A percentile compares a stretch with the other conserved stretches of the same genome.
phyloP scores from a whole-genome alignment of 805 yeast species.

The Cyberlindnera maclurae region DNA sequence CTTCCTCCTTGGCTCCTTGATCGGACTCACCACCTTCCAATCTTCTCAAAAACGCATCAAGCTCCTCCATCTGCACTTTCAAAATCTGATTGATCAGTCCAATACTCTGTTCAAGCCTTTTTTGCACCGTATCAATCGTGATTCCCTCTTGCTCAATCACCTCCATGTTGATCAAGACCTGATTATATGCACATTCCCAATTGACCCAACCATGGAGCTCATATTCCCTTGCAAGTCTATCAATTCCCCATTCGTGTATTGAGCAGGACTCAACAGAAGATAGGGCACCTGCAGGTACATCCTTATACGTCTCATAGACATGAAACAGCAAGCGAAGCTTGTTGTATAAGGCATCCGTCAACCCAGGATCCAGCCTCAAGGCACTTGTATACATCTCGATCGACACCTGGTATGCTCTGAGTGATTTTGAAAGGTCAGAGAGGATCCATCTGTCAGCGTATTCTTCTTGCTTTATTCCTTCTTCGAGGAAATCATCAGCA shows the following conservation, averaged over 20 bases:
- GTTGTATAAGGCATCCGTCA: conserved; percentile 50
- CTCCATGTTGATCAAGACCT: conserved; percentile 16
- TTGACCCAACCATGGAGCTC: conserved; percentile 16
- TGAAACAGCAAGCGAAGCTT: conserved; percentile 50
- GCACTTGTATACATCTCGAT: conserved; percentile 36
- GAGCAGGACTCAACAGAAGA: conserved; percentile 24
- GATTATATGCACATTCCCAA: conserved; percentile 24
- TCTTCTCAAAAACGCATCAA: conserved; percentile 12
- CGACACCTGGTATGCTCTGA: conserved; percentile 60
- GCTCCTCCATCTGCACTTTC: conserved; percentile 15
- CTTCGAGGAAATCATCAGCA: conserved; percentile 47
- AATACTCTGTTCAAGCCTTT: conserved; percentile 5
- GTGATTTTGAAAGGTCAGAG: conserved; percentile 56
- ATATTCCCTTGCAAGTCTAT: conserved; percentile 14
- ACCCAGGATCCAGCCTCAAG: conserved; percentile 3
- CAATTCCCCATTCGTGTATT: conserved; percentile 2
- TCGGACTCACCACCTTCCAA: conserved; percentile 12
- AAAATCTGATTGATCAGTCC: conserved; percentile 6
- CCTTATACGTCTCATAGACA: conserved; percentile 46
- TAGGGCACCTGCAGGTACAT: conserved; percentile 31
- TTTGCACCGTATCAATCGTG: neutral
- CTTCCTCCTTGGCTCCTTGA: conserved; percentile 9
- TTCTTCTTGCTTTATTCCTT: conserved; percentile 58
- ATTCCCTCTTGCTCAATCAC: conserved; percentile 8
- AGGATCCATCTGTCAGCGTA: conserved; percentile 71